Evolutionary conservation across 495 filamentous ascomycete species (phyloP).

Genomic region (Zalerion maritima): DNA sequence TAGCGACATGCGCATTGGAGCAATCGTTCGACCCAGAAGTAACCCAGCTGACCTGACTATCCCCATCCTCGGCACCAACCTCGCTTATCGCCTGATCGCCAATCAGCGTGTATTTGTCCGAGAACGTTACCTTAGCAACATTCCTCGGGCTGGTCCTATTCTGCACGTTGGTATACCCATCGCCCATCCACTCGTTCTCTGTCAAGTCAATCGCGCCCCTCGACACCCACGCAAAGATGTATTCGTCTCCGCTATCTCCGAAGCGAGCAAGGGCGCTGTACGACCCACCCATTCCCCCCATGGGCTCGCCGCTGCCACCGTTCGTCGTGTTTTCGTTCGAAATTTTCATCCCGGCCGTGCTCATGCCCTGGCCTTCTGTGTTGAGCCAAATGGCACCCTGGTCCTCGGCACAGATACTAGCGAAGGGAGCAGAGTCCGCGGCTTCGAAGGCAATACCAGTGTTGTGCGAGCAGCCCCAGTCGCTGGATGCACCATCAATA

Average conservation of each 20-base stretch:
- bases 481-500: conserved; percentile 30
- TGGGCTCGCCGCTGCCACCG: conserved; percentile 35
- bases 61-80: conserved; percentile 33
- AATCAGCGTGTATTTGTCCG: conserved; percentile 34
- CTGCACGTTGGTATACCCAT: conserved; percentile 28
- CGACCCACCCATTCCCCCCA: conserved; percentile 42
- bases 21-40: conserved; percentile 31
- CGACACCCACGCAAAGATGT: conserved; percentile 40
- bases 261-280: conserved; percentile 36
- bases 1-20: conserved; percentile 37
- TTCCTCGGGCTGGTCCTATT: conserved; percentile 36
- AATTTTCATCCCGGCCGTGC: conserved; percentile 39
- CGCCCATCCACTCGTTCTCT: conserved; percentile 35
- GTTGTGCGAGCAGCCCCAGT: conserved; percentile 44
- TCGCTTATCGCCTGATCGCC: conserved; percentile 29
- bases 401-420: conserved; percentile 39
- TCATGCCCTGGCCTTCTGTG: conserved; percentile 36
- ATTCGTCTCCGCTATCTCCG: conserved; percentile 18
- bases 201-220: conserved; percentile 35
- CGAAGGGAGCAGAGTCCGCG: conserved; percentile 33
- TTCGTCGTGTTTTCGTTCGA: conserved; percentile 42
- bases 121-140: conserved; percentile 32
- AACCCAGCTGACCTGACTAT: conserved; percentile 38
- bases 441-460: conserved; percentile 43
- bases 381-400: conserved; percentile 45